A percentile compares a stretch with the other conserved stretches of the same genome.
These are phyloP conservation scores for Brasenia schreberi DNA, from an alignment of 164 flowering plant species.

Conservation along the genomic window DNA sequence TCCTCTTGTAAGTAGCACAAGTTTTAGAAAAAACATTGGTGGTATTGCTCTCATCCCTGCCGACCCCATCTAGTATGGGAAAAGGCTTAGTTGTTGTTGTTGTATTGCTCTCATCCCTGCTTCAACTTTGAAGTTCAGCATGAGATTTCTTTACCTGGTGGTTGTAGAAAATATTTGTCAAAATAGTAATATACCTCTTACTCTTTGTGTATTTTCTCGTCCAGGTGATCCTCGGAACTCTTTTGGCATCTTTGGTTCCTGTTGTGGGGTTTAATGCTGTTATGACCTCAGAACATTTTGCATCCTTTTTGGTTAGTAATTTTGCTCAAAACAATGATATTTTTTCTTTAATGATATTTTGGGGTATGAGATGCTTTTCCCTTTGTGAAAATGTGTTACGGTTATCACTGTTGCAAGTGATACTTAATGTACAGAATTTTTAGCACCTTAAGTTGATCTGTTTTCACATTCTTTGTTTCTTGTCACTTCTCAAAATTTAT, in stretches of 20 bases:
- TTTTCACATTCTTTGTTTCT: no score
- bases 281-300: constrained; percentile 99
- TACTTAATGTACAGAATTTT: background rate
- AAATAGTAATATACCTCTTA: background rate
- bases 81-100: no score
- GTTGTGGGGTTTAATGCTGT: constrained; percentile 99
- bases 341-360: background rate
- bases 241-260: constrained; percentile 91
- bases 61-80: no score
- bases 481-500: constrained; percentile 1
- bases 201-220: constrained; percentile 1
- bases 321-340: background rate
- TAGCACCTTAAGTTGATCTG: background rate
- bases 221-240: constrained; percentile 90
- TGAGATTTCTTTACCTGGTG: background rate
- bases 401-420: no score
- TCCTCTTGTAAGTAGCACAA: constrained; percentile 70
- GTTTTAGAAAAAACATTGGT: background rate
- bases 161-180: background rate
- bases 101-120: no score
- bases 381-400: no score
- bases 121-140: background rate
- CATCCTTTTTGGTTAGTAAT: constrained; percentile 81
- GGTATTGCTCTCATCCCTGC: background rate
- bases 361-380: no score